A percentile compares a stretch with the other conserved stretches of the same genome.
These are phyloP conservation scores for Petunia secreta DNA, from an alignment of 257 asterid genomes.

Conservation along the genomic window DNA sequence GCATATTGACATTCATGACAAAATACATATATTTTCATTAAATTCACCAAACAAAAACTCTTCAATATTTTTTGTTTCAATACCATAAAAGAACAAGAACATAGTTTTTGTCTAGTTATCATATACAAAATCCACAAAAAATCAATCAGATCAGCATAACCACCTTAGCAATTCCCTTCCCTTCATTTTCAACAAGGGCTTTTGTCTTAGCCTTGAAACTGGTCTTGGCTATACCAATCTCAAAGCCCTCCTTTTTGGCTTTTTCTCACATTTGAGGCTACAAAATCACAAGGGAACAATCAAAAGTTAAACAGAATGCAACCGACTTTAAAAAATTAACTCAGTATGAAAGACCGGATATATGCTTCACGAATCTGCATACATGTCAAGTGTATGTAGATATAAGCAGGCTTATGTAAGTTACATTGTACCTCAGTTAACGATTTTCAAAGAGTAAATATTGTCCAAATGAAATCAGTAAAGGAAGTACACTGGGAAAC, in stretches of 20 bases:
- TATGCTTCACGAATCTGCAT: slow-evolving; percentile 9
- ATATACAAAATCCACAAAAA: background rate
- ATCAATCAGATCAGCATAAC: slow-evolving; percentile 23
- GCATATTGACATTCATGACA: too few relatives aligned
- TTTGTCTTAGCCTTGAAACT: slow-evolving; percentile 95
- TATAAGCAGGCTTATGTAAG: background rate
- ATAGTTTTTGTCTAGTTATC: background rate
- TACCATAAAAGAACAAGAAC: too few relatives aligned
- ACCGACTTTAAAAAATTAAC: slow-evolving; percentile 22
- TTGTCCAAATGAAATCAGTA: background rate
- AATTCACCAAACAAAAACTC: too few relatives aligned
- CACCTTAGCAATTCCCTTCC: slow-evolving; percentile 95
- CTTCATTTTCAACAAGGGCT: slow-evolving; percentile 96
- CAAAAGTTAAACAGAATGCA: slow-evolving; percentile 19
- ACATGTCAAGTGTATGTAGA: background rate
- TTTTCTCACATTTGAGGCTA: slow-evolving; percentile 97
- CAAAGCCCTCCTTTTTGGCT: slow-evolving; percentile 88
- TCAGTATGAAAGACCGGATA: background rate
- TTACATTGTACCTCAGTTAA: background rate
- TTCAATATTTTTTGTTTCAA: too few relatives aligned
- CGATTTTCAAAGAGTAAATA: background rate
- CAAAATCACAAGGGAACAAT: slow-evolving; percentile 33
- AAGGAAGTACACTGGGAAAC: slow-evolving; percentile 24
- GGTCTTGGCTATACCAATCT: slow-evolving; percentile 77
- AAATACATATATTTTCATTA: too few relatives aligned